Base-by-base conservation (phyloP, 805 yeast species). In the Candida awuae region DNA sequence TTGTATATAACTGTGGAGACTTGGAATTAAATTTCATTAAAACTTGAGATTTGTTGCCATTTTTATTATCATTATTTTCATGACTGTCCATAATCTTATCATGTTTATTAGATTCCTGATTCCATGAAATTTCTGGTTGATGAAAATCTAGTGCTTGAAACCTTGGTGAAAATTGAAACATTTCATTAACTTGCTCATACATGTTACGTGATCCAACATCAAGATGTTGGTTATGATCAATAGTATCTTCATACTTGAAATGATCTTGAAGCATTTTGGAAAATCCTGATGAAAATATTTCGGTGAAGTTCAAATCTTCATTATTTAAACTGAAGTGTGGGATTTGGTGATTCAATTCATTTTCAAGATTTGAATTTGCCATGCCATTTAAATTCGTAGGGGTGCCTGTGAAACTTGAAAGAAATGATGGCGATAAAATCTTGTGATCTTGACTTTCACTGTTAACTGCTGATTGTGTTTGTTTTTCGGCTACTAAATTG, bases 221-320 rank as follows among this genome's bases (percentile, higher is more conserved):
- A 23, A 8, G 6, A 6, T 22, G n/a, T 13, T 6, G 4, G 4
- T 29, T 21, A n/a, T 27, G 12, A 8, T 8, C 17, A 18, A n/a
- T 7, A 16, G 23, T 20, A 32, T 15, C 22, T 21, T 38, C 46
- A 3, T 34, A 32, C 28, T 39, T 39, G 25, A 54, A 32, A 32
- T 47, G 51, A 13, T 55, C 54, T 40, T 47, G 53, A 7, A 56
- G 35, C 8, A 51, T 35, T 35, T 39, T 48, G 3, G 57, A 39
- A 27, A 54, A 55, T 10, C 42, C 48, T 3, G 53, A 53, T 7
- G 62, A 52, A 34, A 56, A 53, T 13, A 51, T 16, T 16, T 49
- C 51, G n/a, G 41, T 26, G 32, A 45, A 38, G 32, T 30, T 32
- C 4, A 29, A 25, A 17, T 39, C 43, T 29, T 42, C 43, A 12